Evolutionary conservation across 768 basidiomycete species (phyloP), one percentile per base, ranked within the genome.

Genomic region (Kwoniella europaea): DNA sequence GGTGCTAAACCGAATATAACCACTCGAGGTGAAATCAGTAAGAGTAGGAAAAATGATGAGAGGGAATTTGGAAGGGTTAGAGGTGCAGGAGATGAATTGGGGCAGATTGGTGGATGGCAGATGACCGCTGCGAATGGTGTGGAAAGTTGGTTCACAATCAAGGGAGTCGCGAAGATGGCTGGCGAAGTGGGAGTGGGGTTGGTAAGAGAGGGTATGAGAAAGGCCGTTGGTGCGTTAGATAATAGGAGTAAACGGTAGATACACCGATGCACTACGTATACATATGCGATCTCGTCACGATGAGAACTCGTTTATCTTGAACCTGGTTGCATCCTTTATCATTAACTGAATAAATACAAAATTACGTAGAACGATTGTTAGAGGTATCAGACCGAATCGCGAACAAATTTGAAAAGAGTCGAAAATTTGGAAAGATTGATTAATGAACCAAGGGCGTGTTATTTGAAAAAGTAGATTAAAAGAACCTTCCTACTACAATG

Each of bases 1-100:
- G 95, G 91, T 4, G 87, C 87, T 18, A 54, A 29, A 29, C 16
- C 41, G 12, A 20, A 27, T 27, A 12, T 54, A 3, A 60, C 20
- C 22, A 22, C 35, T 41, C 12, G 35, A 10, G 20, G 27, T 56
- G 10, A 2, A 27, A 15, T 50, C 18, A 41, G 63, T 35, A 3
- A 24, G 57, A 59, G 66, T 68, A 27, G 61, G 61, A 7, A 58
- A 35, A 65, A 64, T 10, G 54, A 42, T 43, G 64, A 72, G 24
- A 46, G 64, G 41, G 72, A 74, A 53, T 71, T 69, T 41, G 79
- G 77, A 2, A 73, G 73, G 22, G 46, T 41, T 29, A 35, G 35
- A 35, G 61, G 66, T 50, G 74, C 68, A 20, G 53, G 59, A 24
- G 69, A 70, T 18, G 41, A 52, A 5, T 18, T 56, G 55, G 42